phyloP scores from a whole-genome alignment of 1,284 basidiomycete species.

The Lentinus polychrous region DNA sequence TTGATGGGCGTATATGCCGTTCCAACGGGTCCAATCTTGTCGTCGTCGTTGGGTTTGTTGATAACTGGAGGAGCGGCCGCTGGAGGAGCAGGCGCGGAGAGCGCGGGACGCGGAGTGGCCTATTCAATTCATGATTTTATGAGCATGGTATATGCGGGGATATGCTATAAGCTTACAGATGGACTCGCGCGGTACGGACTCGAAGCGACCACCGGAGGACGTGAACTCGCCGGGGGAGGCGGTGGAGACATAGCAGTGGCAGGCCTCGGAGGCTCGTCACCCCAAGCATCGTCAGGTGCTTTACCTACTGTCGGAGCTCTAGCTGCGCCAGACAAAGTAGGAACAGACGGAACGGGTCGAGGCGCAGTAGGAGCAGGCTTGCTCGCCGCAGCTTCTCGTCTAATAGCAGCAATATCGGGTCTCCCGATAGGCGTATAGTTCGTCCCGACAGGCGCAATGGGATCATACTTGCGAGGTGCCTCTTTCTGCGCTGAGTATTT shows the following conservation, averaged over 20 bases:
- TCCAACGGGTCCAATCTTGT: slow-evolving; percentile 77
- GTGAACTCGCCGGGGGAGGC: slow-evolving; percentile 41
- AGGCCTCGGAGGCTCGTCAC: slow-evolving; percentile 30
- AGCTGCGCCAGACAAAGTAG: slow-evolving; percentile 30
- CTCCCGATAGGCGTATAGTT: slow-evolving; percentile 67
- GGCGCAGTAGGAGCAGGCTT: slow-evolving; percentile 30
- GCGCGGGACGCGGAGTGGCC: slow-evolving; percentile 13
- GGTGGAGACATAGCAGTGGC: slow-evolving; percentile 31
- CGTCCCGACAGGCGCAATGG: slow-evolving; percentile 68
- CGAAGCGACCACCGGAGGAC: slow-evolving; percentile 34
- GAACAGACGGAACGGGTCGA: slow-evolving; percentile 39
- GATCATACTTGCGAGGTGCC: slow-evolving; percentile 52
- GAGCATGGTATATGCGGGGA: slow-evolving; percentile 2
- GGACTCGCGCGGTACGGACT: slow-evolving; percentile 26
- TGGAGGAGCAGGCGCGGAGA: slow-evolving; percentile 32
- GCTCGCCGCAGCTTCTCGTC: slow-evolving; percentile 34
- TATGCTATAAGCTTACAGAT: slow-evolving; percentile 19
- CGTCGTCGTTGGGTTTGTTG: slow-evolving; percentile 63
- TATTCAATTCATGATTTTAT: not conserved
- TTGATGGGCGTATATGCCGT: slow-evolving; percentile 86
- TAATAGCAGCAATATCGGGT: slow-evolving; percentile 59
- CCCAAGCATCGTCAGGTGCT: slow-evolving; percentile 53
- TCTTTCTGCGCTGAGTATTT: slow-evolving; percentile 82
- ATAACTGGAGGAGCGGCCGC: slow-evolving; percentile 41
- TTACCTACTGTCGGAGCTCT: slow-evolving; percentile 20